Conservation (phyloP, 306 rosid species). For the Sicyos edulis region DNA sequence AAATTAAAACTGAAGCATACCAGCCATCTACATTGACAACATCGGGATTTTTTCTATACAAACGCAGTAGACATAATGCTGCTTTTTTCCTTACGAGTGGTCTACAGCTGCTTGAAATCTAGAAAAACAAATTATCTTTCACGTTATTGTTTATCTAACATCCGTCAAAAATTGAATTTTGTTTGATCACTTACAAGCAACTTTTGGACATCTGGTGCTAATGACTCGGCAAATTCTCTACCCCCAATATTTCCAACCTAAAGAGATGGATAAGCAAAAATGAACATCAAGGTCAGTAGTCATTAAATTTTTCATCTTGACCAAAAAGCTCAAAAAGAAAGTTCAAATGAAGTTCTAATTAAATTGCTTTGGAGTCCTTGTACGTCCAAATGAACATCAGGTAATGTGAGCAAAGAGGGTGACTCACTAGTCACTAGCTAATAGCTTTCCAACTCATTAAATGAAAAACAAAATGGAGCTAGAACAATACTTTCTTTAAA, state of each 20-base stretch:
- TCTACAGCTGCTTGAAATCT: conserved; percentile 98
- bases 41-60: conserved; percentile 97
- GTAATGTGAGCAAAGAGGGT: too few relatives aligned
- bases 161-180: conserved; percentile 9
- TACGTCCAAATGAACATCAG: too few relatives aligned
- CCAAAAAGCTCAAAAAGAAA: background rate
- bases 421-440: too few relatives aligned
- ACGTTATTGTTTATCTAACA: conserved; percentile 27
- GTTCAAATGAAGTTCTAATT: background rate
- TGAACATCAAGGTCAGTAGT: conserved; percentile 19
- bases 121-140: conserved; percentile 30
- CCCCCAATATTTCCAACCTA: conserved; percentile 99
- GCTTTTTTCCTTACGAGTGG: conserved; percentile 98
- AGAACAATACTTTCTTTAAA: conserved; percentile 1
- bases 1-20: conserved; percentile 37
- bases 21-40: conserved; percentile 98
- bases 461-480: conserved; percentile 3
- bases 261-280: conserved; percentile 25
- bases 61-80: conserved; percentile 87
- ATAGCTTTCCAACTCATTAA: too few relatives aligned
- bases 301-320: background rate
- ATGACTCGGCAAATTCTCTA: conserved; percentile 95
- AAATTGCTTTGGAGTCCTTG: too few relatives aligned
- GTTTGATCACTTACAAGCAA: conserved; percentile 60
- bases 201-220: conserved; percentile 97